phyloP scores from a whole-genome alignment of 2,329 filamentous ascomycete species.

The Aspergillus persii region DNA sequence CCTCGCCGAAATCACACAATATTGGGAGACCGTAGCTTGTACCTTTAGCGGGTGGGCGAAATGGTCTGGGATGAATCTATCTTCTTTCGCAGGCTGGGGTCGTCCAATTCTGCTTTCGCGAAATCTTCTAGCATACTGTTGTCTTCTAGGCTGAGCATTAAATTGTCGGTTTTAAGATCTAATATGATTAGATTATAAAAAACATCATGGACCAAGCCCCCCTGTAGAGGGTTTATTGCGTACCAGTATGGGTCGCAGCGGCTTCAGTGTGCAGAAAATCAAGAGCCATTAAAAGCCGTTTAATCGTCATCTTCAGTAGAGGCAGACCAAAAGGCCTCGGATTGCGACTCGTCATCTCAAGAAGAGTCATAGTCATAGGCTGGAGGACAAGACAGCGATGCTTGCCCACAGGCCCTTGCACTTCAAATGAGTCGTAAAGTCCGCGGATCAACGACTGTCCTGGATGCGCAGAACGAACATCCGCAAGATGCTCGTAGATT shows the following conservation, averaged over 20 bases:
- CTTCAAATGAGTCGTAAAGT: conserved; percentile 32
- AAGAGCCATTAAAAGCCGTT: conserved; percentile 32
- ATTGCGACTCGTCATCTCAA: conserved; percentile 31
- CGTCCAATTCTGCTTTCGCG: conserved; percentile 22
- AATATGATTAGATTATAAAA: neutral
- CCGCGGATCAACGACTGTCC: conserved; percentile 26
- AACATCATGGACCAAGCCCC: neutral
- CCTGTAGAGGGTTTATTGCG: neutral
- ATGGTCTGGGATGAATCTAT: conserved; percentile 27
- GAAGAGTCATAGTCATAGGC: conserved; percentile 29
- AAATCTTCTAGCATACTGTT: conserved; percentile 28
- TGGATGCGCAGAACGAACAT: conserved; percentile 24
- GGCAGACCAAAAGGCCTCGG: conserved; percentile 22
- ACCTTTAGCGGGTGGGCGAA: conserved; percentile 19
- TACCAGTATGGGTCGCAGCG: conserved; percentile 34
- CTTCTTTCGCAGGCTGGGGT: conserved; percentile 29
- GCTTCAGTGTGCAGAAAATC: conserved; percentile 38
- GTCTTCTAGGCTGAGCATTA: conserved; percentile 36
- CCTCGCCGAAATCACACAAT: conserved; percentile 38
- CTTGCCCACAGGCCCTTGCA: conserved; percentile 21
- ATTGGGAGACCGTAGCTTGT: conserved; percentile 25
- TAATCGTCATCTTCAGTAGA: conserved; percentile 30
- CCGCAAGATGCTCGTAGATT: conserved; percentile 26
- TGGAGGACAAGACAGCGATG: conserved; percentile 32
- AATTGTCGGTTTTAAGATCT: conserved; percentile 45